Percentiles rank a stretch among this genome's conserved stretches.
Evolutionary conservation across 2,329 filamentous ascomycete genomes (phyloP).

Genomic region (Arthrocladium fulminans): DNA sequence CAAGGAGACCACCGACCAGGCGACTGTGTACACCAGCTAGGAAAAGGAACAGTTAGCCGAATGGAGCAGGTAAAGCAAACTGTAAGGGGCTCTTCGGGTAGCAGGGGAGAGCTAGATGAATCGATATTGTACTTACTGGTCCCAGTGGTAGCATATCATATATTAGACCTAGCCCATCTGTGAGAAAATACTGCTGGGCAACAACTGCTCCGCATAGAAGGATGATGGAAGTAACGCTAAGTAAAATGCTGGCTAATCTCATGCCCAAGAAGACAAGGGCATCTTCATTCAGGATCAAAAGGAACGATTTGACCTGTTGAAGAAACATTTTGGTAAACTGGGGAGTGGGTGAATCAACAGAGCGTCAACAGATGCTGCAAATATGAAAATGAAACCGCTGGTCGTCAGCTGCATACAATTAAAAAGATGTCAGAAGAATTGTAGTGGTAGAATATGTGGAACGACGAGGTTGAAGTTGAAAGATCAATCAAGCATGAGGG

Average conservation of each 20-base stretch:
- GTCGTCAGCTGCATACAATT: too few species aligned
- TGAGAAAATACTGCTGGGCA: slow-evolving; percentile 1
- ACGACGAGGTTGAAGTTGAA: too few species aligned
- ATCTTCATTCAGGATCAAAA: slow-evolving; percentile 1
- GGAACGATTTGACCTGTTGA: neutral
- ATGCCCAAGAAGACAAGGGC: slow-evolving; percentile 2
- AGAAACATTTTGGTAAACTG: neutral
- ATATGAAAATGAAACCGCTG: too few species aligned
- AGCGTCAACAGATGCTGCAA: too few species aligned
- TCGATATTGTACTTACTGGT: slow-evolving; percentile 1
- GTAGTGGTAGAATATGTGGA: too few species aligned
- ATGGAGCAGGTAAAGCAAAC: neutral
- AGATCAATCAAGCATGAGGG: too few species aligned
- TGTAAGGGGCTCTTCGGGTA: neutral
- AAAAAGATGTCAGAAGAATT: neutral
- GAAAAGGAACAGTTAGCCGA: neutral
- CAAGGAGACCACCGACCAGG: slow-evolving; percentile 2
- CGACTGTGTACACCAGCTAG: slow-evolving; percentile 2
- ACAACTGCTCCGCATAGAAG: slow-evolving; percentile 3
- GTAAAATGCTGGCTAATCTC: slow-evolving; percentile 1
- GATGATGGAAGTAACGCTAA: slow-evolving; percentile 5
- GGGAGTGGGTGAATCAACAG: neutral
- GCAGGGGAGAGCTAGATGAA: too few species aligned
- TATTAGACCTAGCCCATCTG: neutral
- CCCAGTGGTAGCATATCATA: slow-evolving; percentile 3